Conservation (phyloP, 169 alveolate species). For the Fabrea salina region DNA sequence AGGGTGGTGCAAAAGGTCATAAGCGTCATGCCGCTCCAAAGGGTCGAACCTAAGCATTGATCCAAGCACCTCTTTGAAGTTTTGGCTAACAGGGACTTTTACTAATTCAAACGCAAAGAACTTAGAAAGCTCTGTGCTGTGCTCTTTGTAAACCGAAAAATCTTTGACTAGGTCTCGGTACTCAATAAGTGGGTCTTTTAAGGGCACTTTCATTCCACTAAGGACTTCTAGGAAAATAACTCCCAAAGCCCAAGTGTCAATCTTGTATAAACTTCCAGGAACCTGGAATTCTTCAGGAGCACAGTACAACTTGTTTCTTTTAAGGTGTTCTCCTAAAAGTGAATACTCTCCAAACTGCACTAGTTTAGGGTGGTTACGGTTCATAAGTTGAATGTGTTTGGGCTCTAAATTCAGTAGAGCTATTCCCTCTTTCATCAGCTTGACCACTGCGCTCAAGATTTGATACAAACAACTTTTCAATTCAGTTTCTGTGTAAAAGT, state of each 20-base stretch:
- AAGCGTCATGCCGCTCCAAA: not conserved
- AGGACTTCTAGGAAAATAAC: not conserved
- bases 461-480: not conserved
- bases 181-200: not conserved
- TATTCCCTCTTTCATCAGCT: not conserved
- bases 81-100: not conserved
- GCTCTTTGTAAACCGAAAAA: not conserved
- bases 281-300: not conserved
- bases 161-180: not conserved
- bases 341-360: not conserved
- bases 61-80: not conserved
- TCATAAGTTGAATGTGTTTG: not conserved
- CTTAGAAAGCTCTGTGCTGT: not conserved
- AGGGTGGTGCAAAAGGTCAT: not conserved
- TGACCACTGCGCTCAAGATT: not conserved
- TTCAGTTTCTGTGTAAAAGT: constrained; percentile 15
- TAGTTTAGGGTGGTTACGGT: not conserved
- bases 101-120: not conserved
- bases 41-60: not conserved
- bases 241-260: constrained; percentile 2
- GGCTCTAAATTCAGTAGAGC: not conserved
- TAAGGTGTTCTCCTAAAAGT: not conserved
- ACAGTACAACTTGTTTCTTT: not conserved
- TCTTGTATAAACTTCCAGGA: not conserved
- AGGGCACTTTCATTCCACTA: not conserved